Conservation (phyloP, 129 eudicot species). For the Oenanthe sinensis region DNA sequence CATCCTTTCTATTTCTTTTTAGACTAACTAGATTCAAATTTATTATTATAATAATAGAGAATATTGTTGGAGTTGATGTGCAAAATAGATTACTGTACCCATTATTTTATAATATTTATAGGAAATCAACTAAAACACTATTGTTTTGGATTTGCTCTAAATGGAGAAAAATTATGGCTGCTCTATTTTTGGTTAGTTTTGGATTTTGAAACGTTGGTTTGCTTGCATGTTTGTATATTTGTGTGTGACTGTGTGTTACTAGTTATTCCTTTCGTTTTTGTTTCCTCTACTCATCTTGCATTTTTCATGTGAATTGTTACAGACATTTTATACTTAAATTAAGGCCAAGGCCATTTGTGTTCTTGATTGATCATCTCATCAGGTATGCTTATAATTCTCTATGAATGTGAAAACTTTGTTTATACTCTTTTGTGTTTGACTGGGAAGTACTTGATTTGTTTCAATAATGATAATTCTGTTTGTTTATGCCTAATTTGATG, state of each 20-base stretch:
- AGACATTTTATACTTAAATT: not conserved
- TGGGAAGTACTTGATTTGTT: not conserved
- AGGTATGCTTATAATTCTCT: slow-evolving; percentile 1
- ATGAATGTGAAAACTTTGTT: not conserved
- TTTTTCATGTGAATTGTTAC: not conserved
- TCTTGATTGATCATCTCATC: not conserved
- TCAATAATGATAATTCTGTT: not conserved
- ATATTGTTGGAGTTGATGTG: too few species aligned
- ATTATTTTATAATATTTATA: too few species aligned
- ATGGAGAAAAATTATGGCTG: too few species aligned
- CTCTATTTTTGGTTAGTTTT: not conserved
- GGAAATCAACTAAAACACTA: too few species aligned
- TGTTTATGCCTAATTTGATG: not conserved
- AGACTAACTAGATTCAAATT: too few species aligned
- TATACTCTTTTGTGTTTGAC: not conserved
- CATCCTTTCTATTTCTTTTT: too few species aligned
- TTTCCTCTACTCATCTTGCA: not conserved
- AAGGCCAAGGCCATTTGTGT: not conserved
- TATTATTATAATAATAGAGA: too few species aligned
- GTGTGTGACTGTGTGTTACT: too few species aligned
- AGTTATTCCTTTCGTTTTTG: too few species aligned
- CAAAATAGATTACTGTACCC: too few species aligned
- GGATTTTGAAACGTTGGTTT: not conserved
- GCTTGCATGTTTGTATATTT: not conserved
- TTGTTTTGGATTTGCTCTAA: too few species aligned